Evolutionary conservation across 164 flowering plant species (phyloP), one percentile per base, ranked within the genome.

Genomic region (Protea cynaroides): DNA sequence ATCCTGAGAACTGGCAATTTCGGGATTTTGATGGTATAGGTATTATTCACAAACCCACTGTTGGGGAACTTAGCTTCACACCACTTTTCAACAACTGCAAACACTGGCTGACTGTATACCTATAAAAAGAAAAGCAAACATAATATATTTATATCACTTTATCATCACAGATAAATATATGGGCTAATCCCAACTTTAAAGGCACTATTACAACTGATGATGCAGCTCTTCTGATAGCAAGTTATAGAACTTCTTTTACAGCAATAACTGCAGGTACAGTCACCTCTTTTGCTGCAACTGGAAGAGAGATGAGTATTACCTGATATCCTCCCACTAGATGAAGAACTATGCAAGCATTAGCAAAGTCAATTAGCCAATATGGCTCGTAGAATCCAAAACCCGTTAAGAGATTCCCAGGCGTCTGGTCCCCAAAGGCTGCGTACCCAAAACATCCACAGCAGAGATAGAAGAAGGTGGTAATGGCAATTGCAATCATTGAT

Each of bases 71-170:
- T 84, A 43, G 34, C 38, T 8, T 25, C 13, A 0, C 71, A 36
- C 78, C 78, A 77, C 62, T 66, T 70, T 59, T 86, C 91, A 21
- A 72, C 72, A n/a, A 72, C 66, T 25, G 80, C 83, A 66, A 86
- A 86, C 29, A 84, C 71, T 11, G 91, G 88, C 55, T 84, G 87
- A 56, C 76, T 69, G 66, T 62, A 84, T 4, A 86, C 74, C 90
- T 86, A 67, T 12, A 7, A 21, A 2, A 47, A 4, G 22, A 54
- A 21, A 61, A 38, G 38, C 11, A 22, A 24, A 3, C 7, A 51
- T 36, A 40, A 36, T 12, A 5, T 13, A n/a, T 47, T 11, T 21
- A 29, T 13, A n/a, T 21, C 36, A 17, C 15, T 13, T 53, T 15
- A 46, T 24, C 29, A 12, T 40, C 14, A 29, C 4, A 29, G 46